Conservation (phyloP, 2,329 filamentous ascomycete species). For the Xylariaceae sp. region DNA sequence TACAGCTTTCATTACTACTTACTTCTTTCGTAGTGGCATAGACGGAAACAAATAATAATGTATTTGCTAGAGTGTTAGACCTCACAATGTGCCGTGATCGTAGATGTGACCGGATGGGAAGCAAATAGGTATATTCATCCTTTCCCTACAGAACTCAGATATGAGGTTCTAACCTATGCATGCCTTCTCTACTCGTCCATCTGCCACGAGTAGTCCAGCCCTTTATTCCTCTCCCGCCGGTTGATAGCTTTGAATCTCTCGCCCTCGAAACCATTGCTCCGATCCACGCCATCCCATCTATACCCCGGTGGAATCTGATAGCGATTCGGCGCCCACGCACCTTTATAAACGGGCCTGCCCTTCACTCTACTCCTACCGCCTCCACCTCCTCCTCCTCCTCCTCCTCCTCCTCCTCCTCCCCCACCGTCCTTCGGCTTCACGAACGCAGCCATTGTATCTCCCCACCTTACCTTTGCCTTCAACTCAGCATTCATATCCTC, state of each 20-base stretch:
- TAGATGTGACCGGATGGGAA: too few species aligned
- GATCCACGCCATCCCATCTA: slow-evolving; percentile 94
- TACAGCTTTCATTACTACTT: too few species aligned
- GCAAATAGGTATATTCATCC: slow-evolving; percentile 14
- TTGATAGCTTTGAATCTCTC: slow-evolving; percentile 90
- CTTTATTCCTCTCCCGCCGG: slow-evolving; percentile 68
- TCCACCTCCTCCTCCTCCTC: slow-evolving; percentile 30
- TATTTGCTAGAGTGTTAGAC: too few species aligned
- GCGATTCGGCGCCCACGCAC: slow-evolving; percentile 79
- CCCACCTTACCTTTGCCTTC: slow-evolving; percentile 76
- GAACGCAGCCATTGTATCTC: slow-evolving; percentile 87
- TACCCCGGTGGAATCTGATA: slow-evolving; percentile 92
- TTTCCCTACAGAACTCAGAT: too few species aligned
- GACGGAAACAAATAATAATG: too few species aligned
- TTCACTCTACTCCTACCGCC: slow-evolving; percentile 29
- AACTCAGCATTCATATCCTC: slow-evolving; percentile 79
- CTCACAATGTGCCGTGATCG: too few species aligned
- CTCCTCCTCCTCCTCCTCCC: slow-evolving; percentile 9
- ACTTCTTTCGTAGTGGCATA: too few species aligned
- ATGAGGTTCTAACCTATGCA: slow-evolving; percentile 4
- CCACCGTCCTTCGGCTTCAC: slow-evolving; percentile 46
- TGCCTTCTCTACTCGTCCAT: slow-evolving; percentile 69
- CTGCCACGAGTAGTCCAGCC: slow-evolving; percentile 89
- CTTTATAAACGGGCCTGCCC: slow-evolving; percentile 67
- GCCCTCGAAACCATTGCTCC: slow-evolving; percentile 88